Percentiles rank a stretch among this genome's conserved stretches.
Conservation (phyloP, 768 basidiomycete species). For the Zangia roseola region DNA sequence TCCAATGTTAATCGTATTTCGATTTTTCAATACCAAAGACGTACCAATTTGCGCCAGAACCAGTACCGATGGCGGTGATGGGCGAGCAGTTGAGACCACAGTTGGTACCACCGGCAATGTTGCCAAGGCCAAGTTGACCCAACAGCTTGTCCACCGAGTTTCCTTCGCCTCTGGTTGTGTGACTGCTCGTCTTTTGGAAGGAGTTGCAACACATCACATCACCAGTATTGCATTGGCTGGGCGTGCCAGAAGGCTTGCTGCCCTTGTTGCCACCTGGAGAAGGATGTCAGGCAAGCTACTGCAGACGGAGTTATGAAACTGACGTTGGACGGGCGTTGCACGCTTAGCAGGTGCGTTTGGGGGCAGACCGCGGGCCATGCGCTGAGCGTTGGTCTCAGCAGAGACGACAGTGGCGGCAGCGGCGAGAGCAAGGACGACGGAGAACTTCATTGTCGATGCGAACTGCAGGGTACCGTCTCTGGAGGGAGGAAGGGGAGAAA, state of each 20-base stretch:
- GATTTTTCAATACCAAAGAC: background rate
- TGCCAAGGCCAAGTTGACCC: background rate
- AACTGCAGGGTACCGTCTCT: background rate
- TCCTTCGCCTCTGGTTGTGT: accelerated
- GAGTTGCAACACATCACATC: constrained; percentile 19
- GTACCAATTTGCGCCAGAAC: constrained; percentile 17
- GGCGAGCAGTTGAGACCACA: constrained; percentile 36
- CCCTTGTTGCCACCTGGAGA: constrained; percentile 35
- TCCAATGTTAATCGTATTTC: background rate
- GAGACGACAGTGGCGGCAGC: constrained; percentile 38
- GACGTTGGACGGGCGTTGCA: constrained; percentile 34
- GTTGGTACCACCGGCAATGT: accelerated
- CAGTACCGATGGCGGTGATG: constrained; percentile 27
- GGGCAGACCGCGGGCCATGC: constrained; percentile 52
- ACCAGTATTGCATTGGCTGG: constrained; percentile 24
- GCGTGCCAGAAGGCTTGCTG: constrained; percentile 34
- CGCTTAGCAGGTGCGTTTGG: constrained; percentile 44
- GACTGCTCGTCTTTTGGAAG: accelerated
- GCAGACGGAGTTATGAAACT: constrained; percentile 5
- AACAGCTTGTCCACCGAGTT: background rate
- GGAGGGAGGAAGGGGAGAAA: background rate
- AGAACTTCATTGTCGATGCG: constrained; percentile 34
- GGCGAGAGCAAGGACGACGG: constrained; percentile 35
- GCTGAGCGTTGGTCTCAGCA: constrained; percentile 51
- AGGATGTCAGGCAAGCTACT: background rate